Base-by-base conservation (phyloP, 2,329 filamentous ascomycete genomes). In the Nigrospora oryzae region DNA sequence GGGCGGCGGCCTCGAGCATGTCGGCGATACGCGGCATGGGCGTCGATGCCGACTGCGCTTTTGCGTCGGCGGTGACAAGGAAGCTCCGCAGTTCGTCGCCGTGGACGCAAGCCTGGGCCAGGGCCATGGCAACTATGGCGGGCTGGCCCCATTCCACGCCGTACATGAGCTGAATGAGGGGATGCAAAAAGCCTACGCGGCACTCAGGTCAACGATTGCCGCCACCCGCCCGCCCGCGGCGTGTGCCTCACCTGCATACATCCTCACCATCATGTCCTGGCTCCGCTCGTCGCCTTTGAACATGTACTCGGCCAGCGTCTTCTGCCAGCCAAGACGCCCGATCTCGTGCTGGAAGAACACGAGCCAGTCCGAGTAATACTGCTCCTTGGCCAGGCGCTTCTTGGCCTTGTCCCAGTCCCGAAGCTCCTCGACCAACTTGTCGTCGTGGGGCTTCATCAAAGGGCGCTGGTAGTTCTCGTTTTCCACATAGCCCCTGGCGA, bases 91-190 rank as follows among this genome's bases (percentile, higher is more conserved):
- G 69, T 62, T 75, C 74, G 37, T 73, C 65, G 7, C 71, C 66
- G 57, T 94, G 87, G 2, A 89, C 77, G 8, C 84, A 79, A 1
- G 84, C 73, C 65, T 94, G 83, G 1, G 89, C 87, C 15, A 95
- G 76, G 1, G 71, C 89, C 64, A 91, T 79, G 6, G 89, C 87
- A 28, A 95, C 73, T 47, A 95, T 81, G 34, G 85, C 85, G 2
- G 87, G 87, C 58, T 95, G 88, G 11, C 75, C 62, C 68, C 89
- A 95, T 59, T 95, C 89, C 33, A 95, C 60, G 5, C 86, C 89
- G 58, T 89, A 95, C 40, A 89, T 86, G 16, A 95, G 74, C 59
- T 95, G 88, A 50, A 95, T 90, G 14, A 93, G 66, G 2, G 89
- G 88, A 57, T 95, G 88, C 2, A 89, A 54, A 50, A 91, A 75